Base-by-base conservation (phyloP, 805 yeast genomes). In the Yueomyces sinensis region DNA sequence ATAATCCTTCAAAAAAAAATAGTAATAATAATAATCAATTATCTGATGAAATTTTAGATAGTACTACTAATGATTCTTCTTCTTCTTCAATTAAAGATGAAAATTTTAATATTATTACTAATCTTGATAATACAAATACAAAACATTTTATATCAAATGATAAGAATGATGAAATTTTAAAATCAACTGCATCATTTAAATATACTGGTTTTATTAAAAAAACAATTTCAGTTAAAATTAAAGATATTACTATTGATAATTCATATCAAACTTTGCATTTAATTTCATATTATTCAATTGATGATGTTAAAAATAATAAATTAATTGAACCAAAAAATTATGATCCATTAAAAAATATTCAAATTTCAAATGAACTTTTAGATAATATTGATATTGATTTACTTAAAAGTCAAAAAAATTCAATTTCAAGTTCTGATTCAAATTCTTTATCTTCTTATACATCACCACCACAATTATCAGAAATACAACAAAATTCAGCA, bases 271-370 rank as follows among this genome's bases (percentile, higher is more conserved):
- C 38, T 3, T 22, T 36, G 2, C 95, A 89, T 49, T 56, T 87
- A 37, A 74, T 87, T 3, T 74, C 87, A 7, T 87, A 87, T 56
- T 87, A 83, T 51, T 62, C 70, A 22, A 77, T 84, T 0, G 72
- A 72, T 16, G 95, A 87, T 52, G 91, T 84, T 4, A 49, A 72
- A 34, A 59, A 62, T 24, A 75, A 76, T 4, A 61, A 59, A 29
- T 59, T 22, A 9, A 6, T 20, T 6, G 7, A 14, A 19, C 28
- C 31, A 32, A 30, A 15, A 27, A 27, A 17, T 20, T 30, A 2
- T 20, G n/a, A 5, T 17, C 15, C 14, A 9, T 11, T 25, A 11
- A 9, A 25, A 25, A n/a, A 25, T 25, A 9, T 25, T 25, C 28
- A 25, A 25, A 25, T 25, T 13, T 25, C 28, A 5, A 6, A 6